Conservation (phyloP, 331 rosid genomes). For the Acacia concinna region DNA sequence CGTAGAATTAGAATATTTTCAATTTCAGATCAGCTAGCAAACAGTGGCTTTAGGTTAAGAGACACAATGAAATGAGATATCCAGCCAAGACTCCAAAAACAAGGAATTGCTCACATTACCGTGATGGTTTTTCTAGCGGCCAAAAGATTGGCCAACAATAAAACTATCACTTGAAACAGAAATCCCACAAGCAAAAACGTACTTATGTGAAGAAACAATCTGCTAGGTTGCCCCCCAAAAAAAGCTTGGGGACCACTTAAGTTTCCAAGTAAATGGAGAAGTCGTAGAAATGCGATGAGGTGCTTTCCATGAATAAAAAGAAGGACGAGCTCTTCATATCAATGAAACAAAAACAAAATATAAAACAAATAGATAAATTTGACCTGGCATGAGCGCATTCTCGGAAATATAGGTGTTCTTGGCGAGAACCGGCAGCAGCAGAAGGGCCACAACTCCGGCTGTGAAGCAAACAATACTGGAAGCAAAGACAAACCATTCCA, state of each 20-base stretch:
- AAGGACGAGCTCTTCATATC: background rate
- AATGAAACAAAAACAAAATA: background rate
- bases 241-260: background rate
- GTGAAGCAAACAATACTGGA: constrained; percentile 62
- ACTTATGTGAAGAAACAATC: background rate
- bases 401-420: constrained; percentile 93
- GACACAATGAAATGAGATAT: background rate
- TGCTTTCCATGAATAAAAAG: background rate
- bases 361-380: background rate
- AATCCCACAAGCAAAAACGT: background rate
- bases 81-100: background rate
- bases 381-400: constrained; percentile 97
- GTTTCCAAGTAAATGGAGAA: background rate
- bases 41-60: background rate
- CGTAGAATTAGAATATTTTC: background rate
- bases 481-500: background rate
- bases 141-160: background rate
- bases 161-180: background rate
- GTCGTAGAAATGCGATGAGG: background rate
- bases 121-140: background rate
- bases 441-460: constrained; percentile 74
- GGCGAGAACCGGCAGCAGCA: constrained; percentile 82
- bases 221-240: background rate
- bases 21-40: background rate
- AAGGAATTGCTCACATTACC: background rate